Evolutionary conservation across 1,284 basidiomycete species (phyloP).

Genomic region (Schizophyllum commune): DNA sequence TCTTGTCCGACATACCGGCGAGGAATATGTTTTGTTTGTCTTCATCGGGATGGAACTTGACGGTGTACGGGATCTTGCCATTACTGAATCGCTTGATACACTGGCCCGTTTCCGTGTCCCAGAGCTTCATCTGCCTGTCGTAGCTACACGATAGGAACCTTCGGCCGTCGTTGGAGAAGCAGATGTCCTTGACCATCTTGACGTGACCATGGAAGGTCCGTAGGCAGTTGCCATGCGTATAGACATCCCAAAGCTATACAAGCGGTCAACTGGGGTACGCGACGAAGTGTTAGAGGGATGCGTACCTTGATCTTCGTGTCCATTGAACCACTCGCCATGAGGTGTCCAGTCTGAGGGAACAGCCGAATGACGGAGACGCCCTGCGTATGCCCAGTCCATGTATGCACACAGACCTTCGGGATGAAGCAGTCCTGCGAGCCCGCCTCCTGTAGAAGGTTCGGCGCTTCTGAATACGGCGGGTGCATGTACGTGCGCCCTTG

Average conservation of each 20-base stretch:
- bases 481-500: slow-evolving; percentile 99
- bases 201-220: slow-evolving; percentile 97
- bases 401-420: slow-evolving; percentile 93
- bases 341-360: slow-evolving; percentile 90
- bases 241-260: slow-evolving; percentile 91
- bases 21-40: slow-evolving; percentile 97
- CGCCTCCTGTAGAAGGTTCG: slow-evolving; percentile 71
- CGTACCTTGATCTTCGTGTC: slow-evolving; percentile 96
- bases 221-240: slow-evolving; percentile 93
- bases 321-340: slow-evolving; percentile 92
- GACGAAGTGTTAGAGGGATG: not conserved
- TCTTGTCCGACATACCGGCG: slow-evolving; percentile 98
- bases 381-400: slow-evolving; percentile 97
- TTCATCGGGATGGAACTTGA: slow-evolving; percentile 92
- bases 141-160: slow-evolving; percentile 91
- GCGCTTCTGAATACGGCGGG: slow-evolving; percentile 76
- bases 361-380: slow-evolving; percentile 90
- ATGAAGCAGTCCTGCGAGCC: slow-evolving; percentile 90
- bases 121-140: slow-evolving; percentile 96
- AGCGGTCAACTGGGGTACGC: not conserved
- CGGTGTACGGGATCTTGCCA: slow-evolving; percentile 93
- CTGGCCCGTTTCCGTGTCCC: slow-evolving; percentile 98
- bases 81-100: slow-evolving; percentile 95
- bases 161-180: slow-evolving; percentile 89
- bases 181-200: slow-evolving; percentile 94